Evolutionary conservation across 1,284 basidiomycete species (phyloP), one percentile per base, ranked within the genome.

Genomic region (Ustilago tritici): DNA sequence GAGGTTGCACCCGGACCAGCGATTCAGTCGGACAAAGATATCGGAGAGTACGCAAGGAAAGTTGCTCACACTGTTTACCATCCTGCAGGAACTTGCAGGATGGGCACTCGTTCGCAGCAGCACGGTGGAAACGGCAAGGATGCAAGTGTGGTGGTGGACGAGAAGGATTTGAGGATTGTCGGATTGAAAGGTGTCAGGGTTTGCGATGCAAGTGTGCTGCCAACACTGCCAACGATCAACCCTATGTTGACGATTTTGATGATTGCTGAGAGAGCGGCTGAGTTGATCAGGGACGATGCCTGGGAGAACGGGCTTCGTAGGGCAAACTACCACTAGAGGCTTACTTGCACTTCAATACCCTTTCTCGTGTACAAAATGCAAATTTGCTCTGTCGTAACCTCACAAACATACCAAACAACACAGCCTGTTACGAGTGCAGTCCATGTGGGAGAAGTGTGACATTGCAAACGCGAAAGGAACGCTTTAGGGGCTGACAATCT

Each of bases 31-130:
- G 86, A 87, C 72, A 84, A 81, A 46, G 81, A 84, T 28, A 67
- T 87, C 36, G 76, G 71, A 12, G 80, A 72, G 19, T 87, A 86
- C 63, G 86, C 85, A 2, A 66, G 86, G 32, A 81, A 72, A 53
- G 86, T 82, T 0, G 79, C 81, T 4, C 86, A 87, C 68, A 87
- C 86, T 8, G 86, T 87, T 35, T 87, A 87, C 70, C 86, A 87
- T 59, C 86, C 86, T 0, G 81, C 82, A 6, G 82, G 80, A 31
- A 86, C 86, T 12, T 86, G 86, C 62, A 72, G 82, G 15, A 87
- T 87, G 86, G 86, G 86, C n/a, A 82, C 81, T 12, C 78, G 79
- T 0, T 52, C 58, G 8, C 41, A 40, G 2, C 41, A 23, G 2
- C 62, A 68, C 19, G 72, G 73, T 32, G 67, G 66, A 2, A 43